Evolutionary conservation across 129 eudicot species (phyloP), one percentile per base, ranked within the genome.

Genomic region (Cynara cardunculus): DNA sequence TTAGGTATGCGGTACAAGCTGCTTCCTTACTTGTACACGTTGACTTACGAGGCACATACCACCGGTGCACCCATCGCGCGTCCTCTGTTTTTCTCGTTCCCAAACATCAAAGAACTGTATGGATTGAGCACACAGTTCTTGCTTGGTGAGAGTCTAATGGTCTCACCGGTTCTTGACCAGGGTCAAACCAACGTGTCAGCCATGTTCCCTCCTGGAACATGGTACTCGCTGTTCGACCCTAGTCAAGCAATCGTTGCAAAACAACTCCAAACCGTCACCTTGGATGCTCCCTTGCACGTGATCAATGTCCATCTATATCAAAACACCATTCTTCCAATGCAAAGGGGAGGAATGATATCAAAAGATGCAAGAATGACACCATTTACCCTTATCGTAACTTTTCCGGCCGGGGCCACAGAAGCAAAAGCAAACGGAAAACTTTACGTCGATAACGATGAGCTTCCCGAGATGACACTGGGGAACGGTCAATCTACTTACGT

Each of bases 31-130:
- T 79, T 92, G 22, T 95, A 95, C 89, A 95, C 99, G 0, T 72
- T 95, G 80, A 85, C 62, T 27, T 95, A 95, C 71, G 97, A 92
- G 86, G 97, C 99, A 1, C 97, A 90, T 24, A 79, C 73, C 0
- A 90, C 87, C 1, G 99, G 99, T 0, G 97, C 97, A 2, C 99
- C 99, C 14, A 95, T 95, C 24, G 99, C 97, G 0, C 89, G 99
- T 0, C 99, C 99, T 24, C 79, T 95, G n/a, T 95, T 95, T 83
- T 95, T 92, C 86, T 77, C 92, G 0, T 95, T 95, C 81, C 85
- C 99, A 7, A 87, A 88, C 41, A 79, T 81, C 34, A 69, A 87
- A n/a, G 84, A 85, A 25, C 71, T 80, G 22, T 95, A 95, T 69
- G 97, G 89, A 11, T 39, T 92, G 71, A 95, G 99, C 86, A 92